Conservation (phyloP, 202 grass and related monocot species). For the Hordeum pubiflorum region DNA sequence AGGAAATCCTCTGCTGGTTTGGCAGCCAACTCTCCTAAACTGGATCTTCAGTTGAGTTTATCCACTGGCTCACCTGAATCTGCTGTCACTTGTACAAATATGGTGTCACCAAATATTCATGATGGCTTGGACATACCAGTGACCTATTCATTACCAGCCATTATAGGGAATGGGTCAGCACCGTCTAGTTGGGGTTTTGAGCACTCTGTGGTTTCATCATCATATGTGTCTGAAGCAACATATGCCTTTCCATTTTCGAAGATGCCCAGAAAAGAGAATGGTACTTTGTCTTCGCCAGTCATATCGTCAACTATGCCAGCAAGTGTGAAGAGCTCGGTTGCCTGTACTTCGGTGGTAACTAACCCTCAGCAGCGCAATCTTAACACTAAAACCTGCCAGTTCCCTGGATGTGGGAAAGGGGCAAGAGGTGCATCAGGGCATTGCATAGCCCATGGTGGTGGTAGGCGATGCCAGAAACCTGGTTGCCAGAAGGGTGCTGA, state of each 20-base stretch:
- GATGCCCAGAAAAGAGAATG: slow-evolving; percentile 12
- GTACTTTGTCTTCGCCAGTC: slow-evolving; percentile 27
- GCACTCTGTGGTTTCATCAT: slow-evolving; percentile 26
- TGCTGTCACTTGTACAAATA: slow-evolving; percentile 33
- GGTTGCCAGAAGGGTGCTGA: slow-evolving; percentile 88
- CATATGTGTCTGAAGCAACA: slow-evolving; percentile 37
- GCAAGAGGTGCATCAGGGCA: slow-evolving; percentile 73
- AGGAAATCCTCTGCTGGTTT: slow-evolving; percentile 34
- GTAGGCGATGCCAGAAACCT: slow-evolving; percentile 58
- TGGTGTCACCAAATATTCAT: slow-evolving; percentile 19
- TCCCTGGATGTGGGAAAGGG: slow-evolving; percentile 75
- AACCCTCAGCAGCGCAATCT: slow-evolving; percentile 24
- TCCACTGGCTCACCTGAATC: slow-evolving; percentile 57
- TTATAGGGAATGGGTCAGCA: slow-evolving; percentile 31
- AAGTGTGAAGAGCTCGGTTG: slow-evolving; percentile 40
- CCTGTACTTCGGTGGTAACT: slow-evolving; percentile 39
- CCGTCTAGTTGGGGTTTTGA: slow-evolving; percentile 42
- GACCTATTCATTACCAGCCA: not conserved
- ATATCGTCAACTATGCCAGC: slow-evolving; percentile 36
- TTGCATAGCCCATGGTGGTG: slow-evolving; percentile 94
- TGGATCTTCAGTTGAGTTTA: slow-evolving; percentile 80
- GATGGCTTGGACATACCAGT: slow-evolving; percentile 17
- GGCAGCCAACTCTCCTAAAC: not conserved
- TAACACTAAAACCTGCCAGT: slow-evolving; percentile 61
- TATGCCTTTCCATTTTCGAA: slow-evolving; percentile 32